These are phyloP conservation scores for Euclidium syriacum DNA, from an alignment of 345 rosid genomes.

Conservation along the genomic window DNA sequence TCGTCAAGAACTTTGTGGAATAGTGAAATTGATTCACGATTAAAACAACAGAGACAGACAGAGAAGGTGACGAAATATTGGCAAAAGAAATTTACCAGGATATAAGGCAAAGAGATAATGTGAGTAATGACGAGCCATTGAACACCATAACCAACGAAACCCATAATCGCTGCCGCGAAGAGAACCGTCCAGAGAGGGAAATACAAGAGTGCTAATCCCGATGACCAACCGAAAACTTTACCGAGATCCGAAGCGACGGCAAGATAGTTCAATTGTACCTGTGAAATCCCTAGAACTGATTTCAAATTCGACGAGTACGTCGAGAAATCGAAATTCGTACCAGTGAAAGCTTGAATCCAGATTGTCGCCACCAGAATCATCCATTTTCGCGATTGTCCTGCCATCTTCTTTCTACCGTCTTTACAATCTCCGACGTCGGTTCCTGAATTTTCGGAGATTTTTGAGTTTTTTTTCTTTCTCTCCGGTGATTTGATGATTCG, in stretches of 20 bases:
- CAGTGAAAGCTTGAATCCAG: slow-evolving; percentile 97
- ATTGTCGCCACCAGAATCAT: slow-evolving; percentile 89
- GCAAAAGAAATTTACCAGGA: slow-evolving; percentile 58
- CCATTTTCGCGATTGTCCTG: slow-evolving; percentile 86
- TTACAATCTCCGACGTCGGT: neutral
- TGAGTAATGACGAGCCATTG: slow-evolving; percentile 77
- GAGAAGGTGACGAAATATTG: no score
- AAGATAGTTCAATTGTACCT: slow-evolving; percentile 80
- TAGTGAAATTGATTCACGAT: neutral
- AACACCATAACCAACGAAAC: slow-evolving; percentile 72
- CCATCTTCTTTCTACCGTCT: slow-evolving; percentile 39
- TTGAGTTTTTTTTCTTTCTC: no score
- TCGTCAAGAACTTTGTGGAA: neutral
- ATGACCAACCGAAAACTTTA: slow-evolving; percentile 90
- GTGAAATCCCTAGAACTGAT: slow-evolving; percentile 71
- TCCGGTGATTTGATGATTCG: neutral
- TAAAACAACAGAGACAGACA: neutral
- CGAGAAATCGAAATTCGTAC: slow-evolving; percentile 95
- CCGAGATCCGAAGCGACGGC: slow-evolving; percentile 97
- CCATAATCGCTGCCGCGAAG: slow-evolving; percentile 80
- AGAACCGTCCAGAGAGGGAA: slow-evolving; percentile 71
- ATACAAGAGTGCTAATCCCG: slow-evolving; percentile 76
- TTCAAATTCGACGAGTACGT: slow-evolving; percentile 79
- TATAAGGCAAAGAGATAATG: slow-evolving; percentile 64
- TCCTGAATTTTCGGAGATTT: slow-evolving; percentile 9